phyloP scores from a whole-genome alignment of 2,329 filamentous ascomycete species.

The Colletotrichum sp. region DNA sequence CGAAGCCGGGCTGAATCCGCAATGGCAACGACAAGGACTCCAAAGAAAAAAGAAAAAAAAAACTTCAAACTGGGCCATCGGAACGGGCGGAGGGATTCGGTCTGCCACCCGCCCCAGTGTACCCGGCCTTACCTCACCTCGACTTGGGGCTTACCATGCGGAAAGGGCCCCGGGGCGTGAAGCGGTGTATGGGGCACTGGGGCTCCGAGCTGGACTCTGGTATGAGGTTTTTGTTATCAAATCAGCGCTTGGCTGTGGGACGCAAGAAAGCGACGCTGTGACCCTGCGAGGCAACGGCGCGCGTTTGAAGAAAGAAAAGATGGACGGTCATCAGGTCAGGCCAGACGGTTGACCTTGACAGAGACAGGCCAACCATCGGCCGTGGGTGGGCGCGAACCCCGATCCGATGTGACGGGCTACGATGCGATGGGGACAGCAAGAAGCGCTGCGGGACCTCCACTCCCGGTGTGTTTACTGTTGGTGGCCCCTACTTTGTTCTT shows the following conservation, averaged over 20 bases:
- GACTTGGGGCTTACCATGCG: background rate
- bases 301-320: background rate
- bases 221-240: conserved; percentile 5
- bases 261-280: background rate
- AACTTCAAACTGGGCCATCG: background rate
- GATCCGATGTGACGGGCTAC: background rate
- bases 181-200: background rate
- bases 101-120: background rate
- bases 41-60: background rate
- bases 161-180: background rate
- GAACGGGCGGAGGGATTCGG: conserved; percentile 9
- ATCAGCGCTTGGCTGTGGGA: background rate
- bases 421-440: background rate
- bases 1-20: background rate
- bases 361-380: background rate
- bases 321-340: background rate
- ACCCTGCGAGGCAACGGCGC: background rate
- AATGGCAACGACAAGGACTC: background rate
- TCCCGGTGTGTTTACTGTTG: background rate
- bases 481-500: background rate
- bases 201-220: background rate
- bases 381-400: conserved; percentile 7
- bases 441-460: background rate
- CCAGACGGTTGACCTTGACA: background rate
- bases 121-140: background rate